Conservation (phyloP, 2,329 filamentous ascomycete genomes). For the Xylaria sp. region DNA sequence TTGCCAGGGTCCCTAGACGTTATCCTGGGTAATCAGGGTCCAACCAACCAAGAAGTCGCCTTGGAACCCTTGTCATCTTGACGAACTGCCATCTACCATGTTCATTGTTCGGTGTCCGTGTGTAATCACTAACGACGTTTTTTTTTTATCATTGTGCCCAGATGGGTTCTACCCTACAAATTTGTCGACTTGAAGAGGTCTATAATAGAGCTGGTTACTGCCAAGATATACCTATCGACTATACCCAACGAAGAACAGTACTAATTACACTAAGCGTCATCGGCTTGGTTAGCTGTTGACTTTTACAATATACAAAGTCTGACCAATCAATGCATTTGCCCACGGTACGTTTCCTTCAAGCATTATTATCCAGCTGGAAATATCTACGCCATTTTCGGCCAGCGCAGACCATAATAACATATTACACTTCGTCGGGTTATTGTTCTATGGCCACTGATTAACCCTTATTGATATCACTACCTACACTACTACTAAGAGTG, state of each 20-base stretch:
- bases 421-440: not conserved
- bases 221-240: too few relatives aligned
- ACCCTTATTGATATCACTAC: not conserved
- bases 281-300: conserved; percentile 1
- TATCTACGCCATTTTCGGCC: not conserved
- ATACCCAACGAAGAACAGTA: too few relatives aligned
- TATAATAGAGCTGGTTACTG: too few relatives aligned
- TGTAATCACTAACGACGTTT: conserved; percentile 3
- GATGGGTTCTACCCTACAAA: not conserved
- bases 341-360: not conserved
- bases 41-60: conserved; percentile 12
- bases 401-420: not conserved
- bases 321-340: not conserved
- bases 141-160: not conserved
- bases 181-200: too few relatives aligned
- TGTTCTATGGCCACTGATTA: not conserved
- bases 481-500: not conserved
- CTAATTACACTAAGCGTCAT: not conserved
- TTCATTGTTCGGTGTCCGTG: conserved; percentile 15
- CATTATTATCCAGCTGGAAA: not conserved
- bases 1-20: conserved; percentile 13
- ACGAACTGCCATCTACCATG: conserved; percentile 18
- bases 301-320: not conserved
- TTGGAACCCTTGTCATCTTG: conserved; percentile 22
- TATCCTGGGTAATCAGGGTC: conserved; percentile 24